Evolutionary conservation across 2,329 filamentous ascomycete species (phyloP).

Genomic region (Teratosphaeria destructans): DNA sequence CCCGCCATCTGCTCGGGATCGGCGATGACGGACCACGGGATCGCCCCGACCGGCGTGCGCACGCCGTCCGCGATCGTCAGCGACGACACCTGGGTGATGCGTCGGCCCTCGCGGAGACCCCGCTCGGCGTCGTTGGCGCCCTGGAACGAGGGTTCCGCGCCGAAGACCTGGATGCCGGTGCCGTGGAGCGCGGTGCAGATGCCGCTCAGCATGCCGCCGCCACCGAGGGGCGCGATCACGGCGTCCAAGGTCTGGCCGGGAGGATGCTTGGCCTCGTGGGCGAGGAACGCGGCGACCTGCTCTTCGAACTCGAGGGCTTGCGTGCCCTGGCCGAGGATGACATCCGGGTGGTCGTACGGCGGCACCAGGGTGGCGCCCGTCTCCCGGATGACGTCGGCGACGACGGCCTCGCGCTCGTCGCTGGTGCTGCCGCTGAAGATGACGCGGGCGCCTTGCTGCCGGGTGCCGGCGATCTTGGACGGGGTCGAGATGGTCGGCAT

Average conservation of each 20-base stretch:
- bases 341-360: constrained; percentile 85
- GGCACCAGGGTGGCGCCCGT: constrained; percentile 74
- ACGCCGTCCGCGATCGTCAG: constrained; percentile 84
- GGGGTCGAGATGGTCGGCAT: constrained; percentile 81
- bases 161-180: constrained; percentile 68
- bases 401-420: constrained; percentile 68
- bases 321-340: constrained; percentile 90
- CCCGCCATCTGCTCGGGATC: constrained; percentile 58
- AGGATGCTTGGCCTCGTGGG: constrained; percentile 13
- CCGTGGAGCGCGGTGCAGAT: constrained; percentile 65
- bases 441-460: constrained; percentile 64
- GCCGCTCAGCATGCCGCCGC: constrained; percentile 79
- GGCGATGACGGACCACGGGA: constrained; percentile 70
- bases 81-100: constrained; percentile 59
- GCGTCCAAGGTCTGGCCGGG: constrained; percentile 30
- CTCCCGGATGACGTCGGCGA: constrained; percentile 54
- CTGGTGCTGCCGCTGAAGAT: constrained; percentile 74
- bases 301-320: constrained; percentile 69
- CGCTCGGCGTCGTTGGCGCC: constrained; percentile 75
- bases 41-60: constrained; percentile 65
- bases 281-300: constrained; percentile 53
- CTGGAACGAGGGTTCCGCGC: constrained; percentile 71
- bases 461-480: constrained; percentile 75
- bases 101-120: constrained; percentile 52
- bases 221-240: constrained; percentile 72